A percentile compares a stretch with the other conserved stretches of the same genome.
Evolutionary conservation across 768 basidiomycete species (phyloP).

Genomic region (Leucocoprinus birnbaumii): DNA sequence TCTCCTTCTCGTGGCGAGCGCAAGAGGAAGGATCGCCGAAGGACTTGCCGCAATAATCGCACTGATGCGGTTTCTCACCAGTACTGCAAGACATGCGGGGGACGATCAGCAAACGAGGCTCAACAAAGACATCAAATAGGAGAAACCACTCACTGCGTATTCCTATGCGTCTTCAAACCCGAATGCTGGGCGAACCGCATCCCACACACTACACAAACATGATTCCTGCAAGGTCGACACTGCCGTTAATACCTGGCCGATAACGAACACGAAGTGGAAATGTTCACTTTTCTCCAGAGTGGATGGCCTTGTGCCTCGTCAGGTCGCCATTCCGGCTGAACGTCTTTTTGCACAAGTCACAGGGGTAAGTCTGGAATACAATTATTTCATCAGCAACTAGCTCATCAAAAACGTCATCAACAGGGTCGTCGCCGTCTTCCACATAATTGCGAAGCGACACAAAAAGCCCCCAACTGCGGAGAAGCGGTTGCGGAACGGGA

Average conservation of each 20-base stretch:
- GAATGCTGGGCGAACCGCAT: constrained; percentile 59
- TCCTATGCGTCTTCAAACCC: constrained; percentile 60
- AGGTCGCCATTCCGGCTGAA: constrained; percentile 62
- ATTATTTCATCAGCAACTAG: background rate
- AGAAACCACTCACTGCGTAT: constrained; percentile 54
- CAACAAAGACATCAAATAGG: background rate
- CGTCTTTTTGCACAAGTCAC: constrained; percentile 41
- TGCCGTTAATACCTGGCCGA: background rate
- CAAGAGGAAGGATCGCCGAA: constrained; percentile 75
- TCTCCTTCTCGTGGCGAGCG: constrained; percentile 62
- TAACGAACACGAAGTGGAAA: background rate
- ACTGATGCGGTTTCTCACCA: constrained; percentile 47
- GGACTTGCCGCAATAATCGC: constrained; percentile 42
- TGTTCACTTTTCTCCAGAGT: constrained; percentile 49
- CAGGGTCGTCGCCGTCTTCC: too few species aligned
- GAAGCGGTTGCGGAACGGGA: too few species aligned
- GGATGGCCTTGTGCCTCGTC: constrained; percentile 50
- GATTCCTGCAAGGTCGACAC: constrained; percentile 36
- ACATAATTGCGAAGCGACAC: too few species aligned
- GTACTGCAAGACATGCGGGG: constrained; percentile 33
- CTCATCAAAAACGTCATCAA: background rate
- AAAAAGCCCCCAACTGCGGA: too few species aligned
- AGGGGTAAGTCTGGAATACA: constrained; percentile 19
- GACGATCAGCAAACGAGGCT: background rate
- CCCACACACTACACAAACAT: constrained; percentile 47